A percentile compares a stretch with the other conserved stretches of the same genome.
phyloP scores from a whole-genome alignment of 176 grass and related monocot genomes.

The Ensete ventricosum region DNA sequence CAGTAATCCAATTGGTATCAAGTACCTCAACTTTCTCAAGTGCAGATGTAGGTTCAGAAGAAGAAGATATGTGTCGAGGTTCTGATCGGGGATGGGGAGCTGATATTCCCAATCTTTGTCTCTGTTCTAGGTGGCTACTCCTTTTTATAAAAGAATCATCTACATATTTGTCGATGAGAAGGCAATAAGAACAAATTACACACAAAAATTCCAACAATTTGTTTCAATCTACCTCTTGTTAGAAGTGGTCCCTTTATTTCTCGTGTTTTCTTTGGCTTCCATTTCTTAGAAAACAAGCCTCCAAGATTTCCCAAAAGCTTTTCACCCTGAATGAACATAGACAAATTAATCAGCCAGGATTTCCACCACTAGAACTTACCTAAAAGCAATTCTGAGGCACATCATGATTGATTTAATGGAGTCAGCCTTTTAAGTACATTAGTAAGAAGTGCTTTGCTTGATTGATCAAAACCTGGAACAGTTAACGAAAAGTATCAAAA shows the following conservation, averaged over 20 bases:
- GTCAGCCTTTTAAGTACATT: no score
- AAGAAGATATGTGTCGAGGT: constrained; percentile 26
- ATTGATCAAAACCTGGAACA: no score
- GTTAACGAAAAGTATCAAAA: background rate
- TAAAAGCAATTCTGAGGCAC: background rate
- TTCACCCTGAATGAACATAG: constrained; percentile 53
- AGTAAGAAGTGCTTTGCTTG: no score
- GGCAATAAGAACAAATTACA: background rate
- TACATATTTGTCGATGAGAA: constrained; percentile 11
- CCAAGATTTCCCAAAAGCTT: constrained; percentile 89
- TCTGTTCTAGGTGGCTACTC: constrained; percentile 48
- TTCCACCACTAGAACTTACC: background rate
- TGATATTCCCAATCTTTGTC: constrained; percentile 56
- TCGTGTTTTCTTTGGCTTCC: constrained; percentile 77
- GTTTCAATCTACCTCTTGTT: constrained; percentile 37
- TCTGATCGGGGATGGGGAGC: constrained; percentile 27
- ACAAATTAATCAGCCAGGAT: background rate
- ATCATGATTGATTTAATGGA: background rate
- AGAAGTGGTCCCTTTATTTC: constrained; percentile 62
- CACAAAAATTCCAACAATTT: background rate
- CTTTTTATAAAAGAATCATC: constrained; percentile 68
- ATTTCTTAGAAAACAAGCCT: constrained; percentile 83
- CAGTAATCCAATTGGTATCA: background rate
- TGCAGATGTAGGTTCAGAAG: constrained; percentile 31
- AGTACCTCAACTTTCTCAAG: constrained; percentile 74